phyloP scores from a whole-genome alignment of 2,329 filamentous ascomycete species.

The Talaromyces amestolkiae region DNA sequence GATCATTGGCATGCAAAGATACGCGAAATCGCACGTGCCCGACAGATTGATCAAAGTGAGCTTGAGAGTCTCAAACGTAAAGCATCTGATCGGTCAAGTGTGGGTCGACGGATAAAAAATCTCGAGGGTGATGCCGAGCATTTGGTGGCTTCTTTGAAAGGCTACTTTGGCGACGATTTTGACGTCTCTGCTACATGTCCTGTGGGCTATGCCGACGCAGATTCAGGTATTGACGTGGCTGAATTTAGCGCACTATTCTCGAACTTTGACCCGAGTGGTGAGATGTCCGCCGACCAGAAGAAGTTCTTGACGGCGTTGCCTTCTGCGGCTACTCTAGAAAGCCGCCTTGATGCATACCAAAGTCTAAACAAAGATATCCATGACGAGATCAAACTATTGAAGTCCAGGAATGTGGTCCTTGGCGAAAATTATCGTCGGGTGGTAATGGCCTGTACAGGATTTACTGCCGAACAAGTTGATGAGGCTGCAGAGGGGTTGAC shows the following conservation, averaged over 20 bases:
- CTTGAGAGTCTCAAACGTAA: conserved; percentile 69
- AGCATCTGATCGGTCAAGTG: conserved; percentile 62
- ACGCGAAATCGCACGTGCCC: conserved; percentile 72
- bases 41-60: conserved; percentile 72
- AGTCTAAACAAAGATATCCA: conserved; percentile 66
- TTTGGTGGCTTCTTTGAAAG: conserved; percentile 57
- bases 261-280: conserved; percentile 42
- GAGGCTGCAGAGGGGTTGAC: conserved; percentile 74
- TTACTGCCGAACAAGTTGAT: conserved; percentile 76
- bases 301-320: conserved; percentile 55
- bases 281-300: conserved; percentile 41
- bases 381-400: conserved; percentile 67
- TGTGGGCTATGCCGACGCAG: conserved; percentile 51
- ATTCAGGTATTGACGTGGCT: conserved; percentile 36
- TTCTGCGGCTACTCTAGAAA: conserved; percentile 59
- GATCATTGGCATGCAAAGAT: conserved; percentile 79
- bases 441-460: conserved; percentile 79
- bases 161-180: conserved; percentile 46
- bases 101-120: conserved; percentile 71
- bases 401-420: conserved; percentile 76
- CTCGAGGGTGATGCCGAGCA: conserved; percentile 71
- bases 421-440: conserved; percentile 86
- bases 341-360: conserved; percentile 68
- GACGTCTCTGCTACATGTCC: conserved; percentile 46
- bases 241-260: conserved; percentile 39